phyloP scores from a whole-genome alignment of 2,329 filamentous ascomycete genomes.

The Nothopassalora personata region DNA sequence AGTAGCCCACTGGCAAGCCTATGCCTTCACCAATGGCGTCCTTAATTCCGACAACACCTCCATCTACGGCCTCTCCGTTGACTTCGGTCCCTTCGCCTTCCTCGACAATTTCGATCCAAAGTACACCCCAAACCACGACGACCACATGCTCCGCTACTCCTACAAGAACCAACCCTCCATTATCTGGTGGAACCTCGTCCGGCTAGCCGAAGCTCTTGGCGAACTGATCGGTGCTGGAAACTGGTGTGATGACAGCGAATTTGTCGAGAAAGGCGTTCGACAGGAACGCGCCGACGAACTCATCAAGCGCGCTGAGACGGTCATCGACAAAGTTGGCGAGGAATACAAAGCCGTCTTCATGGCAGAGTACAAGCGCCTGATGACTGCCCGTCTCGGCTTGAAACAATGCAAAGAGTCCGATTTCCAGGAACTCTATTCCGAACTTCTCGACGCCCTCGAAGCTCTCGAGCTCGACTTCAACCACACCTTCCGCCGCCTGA shows the following conservation, averaged over 20 bases:
- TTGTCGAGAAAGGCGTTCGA: conserved; percentile 65
- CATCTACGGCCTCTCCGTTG: conserved; percentile 78
- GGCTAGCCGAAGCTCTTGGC: conserved; percentile 81
- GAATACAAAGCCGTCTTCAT: conserved; percentile 87
- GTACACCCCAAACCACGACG: conserved; percentile 97
- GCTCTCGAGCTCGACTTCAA: conserved; percentile 84
- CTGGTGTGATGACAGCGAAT: conserved; percentile 64
- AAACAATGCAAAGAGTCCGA: conserved; percentile 64
- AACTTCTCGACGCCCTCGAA: conserved; percentile 75
- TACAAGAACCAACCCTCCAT: conserved; percentile 93
- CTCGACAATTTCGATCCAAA: conserved; percentile 92
- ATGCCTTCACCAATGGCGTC: conserved; percentile 99
- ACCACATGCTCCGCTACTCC: conserved; percentile 76
- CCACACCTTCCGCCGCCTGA: conserved; percentile 82
- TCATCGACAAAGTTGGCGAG: conserved; percentile 75
- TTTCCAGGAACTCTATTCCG: conserved; percentile 76
- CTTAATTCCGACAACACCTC: conserved; percentile 98
- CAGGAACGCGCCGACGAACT: conserved; percentile 65
- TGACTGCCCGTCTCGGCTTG: conserved; percentile 74
- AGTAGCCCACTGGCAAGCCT: conserved; percentile 92
- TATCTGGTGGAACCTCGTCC: conserved; percentile 97
- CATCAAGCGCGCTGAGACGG: conserved; percentile 70
- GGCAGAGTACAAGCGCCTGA: conserved; percentile 80
- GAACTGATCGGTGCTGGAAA: conserved; percentile 78
- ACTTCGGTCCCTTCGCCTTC: conserved; percentile 96